Evolutionary conservation across 148 eudicot species (phyloP).

Genomic region (Spergularia bocconei): DNA sequence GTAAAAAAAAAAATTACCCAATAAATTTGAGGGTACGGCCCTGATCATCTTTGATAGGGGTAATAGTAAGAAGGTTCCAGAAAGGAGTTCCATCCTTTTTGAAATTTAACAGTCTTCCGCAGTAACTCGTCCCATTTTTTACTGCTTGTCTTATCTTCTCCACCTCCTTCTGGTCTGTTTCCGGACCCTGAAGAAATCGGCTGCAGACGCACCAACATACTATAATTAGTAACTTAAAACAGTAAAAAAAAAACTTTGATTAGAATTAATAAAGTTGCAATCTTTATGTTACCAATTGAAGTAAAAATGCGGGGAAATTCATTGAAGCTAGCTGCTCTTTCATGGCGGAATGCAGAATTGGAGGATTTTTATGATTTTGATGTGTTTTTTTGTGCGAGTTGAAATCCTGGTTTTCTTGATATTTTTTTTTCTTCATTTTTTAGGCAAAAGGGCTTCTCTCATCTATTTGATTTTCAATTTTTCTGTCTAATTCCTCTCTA

Average conservation of each 20-base stretch:
- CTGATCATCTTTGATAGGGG: constrained; percentile 83
- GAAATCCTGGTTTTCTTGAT: too few relatives aligned
- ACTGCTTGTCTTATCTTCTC: constrained; percentile 71
- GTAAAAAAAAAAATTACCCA: constrained; percentile 48
- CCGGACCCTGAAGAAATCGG: constrained; percentile 92
- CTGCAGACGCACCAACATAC: constrained; percentile 34
- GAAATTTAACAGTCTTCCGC: constrained; percentile 89
- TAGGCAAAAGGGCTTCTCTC: too few relatives aligned
- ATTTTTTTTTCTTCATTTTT: too few relatives aligned
- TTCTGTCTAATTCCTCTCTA: too few relatives aligned
- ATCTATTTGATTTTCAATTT: too few relatives aligned
- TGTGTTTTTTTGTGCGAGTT: too few relatives aligned
- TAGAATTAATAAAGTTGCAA: background rate
- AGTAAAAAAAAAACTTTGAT: background rate
- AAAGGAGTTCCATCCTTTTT: constrained; percentile 98
- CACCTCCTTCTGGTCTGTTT: constrained; percentile 85
- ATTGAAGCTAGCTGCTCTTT: too few relatives aligned
- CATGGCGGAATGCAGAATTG: too few relatives aligned
- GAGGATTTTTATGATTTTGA: background rate
- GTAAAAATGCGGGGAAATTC: background rate
- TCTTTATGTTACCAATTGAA: background rate
- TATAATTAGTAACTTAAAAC: background rate
- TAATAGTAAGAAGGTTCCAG: constrained; percentile 92
- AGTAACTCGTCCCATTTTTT: constrained; percentile 71
- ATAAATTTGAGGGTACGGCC: constrained; percentile 86